These are phyloP conservation scores for Fusarium anguioides DNA, from an alignment of 2,329 filamentous ascomycete species.

Conservation along the genomic window DNA sequence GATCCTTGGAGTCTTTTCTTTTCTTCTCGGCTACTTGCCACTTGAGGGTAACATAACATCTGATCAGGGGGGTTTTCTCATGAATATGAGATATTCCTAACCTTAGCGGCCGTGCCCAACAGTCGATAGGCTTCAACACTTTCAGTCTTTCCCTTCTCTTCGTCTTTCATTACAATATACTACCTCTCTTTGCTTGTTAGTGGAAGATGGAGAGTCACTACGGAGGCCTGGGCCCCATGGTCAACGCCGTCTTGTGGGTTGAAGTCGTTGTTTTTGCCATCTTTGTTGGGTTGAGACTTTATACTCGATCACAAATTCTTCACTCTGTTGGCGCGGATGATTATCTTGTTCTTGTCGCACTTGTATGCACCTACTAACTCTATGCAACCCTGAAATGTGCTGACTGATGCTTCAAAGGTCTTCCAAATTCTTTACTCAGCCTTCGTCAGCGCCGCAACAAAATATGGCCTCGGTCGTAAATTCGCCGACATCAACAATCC, in stretches of 20 bases:
- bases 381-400: rapidly evolving
- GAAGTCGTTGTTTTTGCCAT: slow-evolving; percentile 16
- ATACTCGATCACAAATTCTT: slow-evolving; percentile 9
- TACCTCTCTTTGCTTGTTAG: neutral
- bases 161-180: neutral
- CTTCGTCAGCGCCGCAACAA: slow-evolving; percentile 16
- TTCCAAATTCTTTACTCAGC: slow-evolving; percentile 22
- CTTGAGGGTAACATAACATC: too few relatives aligned
- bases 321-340: slow-evolving; percentile 19
- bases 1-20: neutral
- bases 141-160: neutral
- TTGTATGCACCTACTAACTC: too few relatives aligned
- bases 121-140: neutral
- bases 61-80: neutral
- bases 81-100: neutral
- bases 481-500: slow-evolving; percentile 11
- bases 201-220: slow-evolving; percentile 19
- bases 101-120: too few relatives aligned
- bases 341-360: slow-evolving; percentile 1
- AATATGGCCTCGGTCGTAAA: slow-evolving; percentile 11
- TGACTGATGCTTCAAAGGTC: neutral
- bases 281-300: slow-evolving; percentile 13
- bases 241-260: slow-evolving; percentile 20
- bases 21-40: too few relatives aligned
- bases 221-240: slow-evolving; percentile 24